phyloP scores from a whole-genome alignment of 148 eudicot species.

The Limonium bicolor region DNA sequence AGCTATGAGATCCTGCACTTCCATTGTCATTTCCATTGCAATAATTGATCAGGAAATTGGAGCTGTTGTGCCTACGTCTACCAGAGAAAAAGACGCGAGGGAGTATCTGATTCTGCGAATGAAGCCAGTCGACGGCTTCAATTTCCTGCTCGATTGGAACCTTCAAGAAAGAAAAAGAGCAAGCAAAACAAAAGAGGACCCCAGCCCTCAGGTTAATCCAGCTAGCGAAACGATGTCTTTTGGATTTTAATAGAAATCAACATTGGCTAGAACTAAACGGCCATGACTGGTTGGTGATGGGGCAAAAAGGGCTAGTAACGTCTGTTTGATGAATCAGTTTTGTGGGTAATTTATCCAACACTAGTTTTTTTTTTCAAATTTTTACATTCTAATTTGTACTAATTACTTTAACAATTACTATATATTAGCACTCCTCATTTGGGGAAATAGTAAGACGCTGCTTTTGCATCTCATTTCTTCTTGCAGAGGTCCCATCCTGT shows the following conservation, averaged over 20 bases:
- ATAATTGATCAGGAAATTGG: constrained; percentile 13
- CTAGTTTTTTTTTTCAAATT: too few relatives aligned
- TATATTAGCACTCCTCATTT: too few relatives aligned
- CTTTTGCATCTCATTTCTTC: too few relatives aligned
- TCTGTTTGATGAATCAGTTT: not conserved
- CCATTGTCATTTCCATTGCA: not conserved
- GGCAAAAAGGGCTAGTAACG: too few relatives aligned
- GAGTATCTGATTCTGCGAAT: constrained; percentile 33
- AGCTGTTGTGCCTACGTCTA: constrained; percentile 17
- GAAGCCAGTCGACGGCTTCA: constrained; percentile 79
- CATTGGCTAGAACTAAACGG: not conserved
- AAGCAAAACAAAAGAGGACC: not conserved
- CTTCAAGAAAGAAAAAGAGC: constrained; percentile 14
- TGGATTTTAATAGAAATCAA: not conserved
- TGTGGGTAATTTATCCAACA: not conserved
- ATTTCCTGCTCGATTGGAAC: constrained; percentile 60
- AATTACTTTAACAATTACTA: too few relatives aligned
- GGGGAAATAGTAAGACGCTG: too few relatives aligned
- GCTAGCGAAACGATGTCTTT: not conserved
- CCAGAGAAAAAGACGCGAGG: constrained; percentile 87
- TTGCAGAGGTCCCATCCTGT: too few relatives aligned
- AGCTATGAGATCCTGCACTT: constrained; percentile 3
- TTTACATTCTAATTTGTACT: too few relatives aligned
- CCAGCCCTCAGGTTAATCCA: not conserved
- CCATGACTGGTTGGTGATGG: too few relatives aligned